Base-by-base conservation (phyloP, 768 basidiomycete genomes). In the Boletus coccyginus region DNA sequence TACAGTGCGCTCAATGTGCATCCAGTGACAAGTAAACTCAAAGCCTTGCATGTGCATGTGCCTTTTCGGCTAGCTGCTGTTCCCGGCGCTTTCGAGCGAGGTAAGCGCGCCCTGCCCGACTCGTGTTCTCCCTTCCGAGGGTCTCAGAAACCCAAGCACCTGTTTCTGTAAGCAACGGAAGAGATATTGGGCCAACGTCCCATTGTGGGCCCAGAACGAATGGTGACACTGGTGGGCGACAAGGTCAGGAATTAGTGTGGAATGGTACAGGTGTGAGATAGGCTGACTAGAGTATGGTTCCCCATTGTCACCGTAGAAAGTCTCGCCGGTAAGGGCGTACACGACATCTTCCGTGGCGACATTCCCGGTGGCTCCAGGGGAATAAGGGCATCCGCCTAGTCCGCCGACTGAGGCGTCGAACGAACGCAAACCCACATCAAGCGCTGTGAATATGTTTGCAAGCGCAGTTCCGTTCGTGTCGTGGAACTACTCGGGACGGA, bases 331-430 rank as follows among this genome's bases (percentile, higher is more conserved):
- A 9, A 98, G 79, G 0, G 90, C 88, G 59, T 97, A 94, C 10
- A 96, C 77, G 1, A 96, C 83, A 62, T 96, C 91, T 63, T 98
- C 95, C 0, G 96, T 98, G 0, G 93, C 87, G 17, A 97, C 91
- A 62, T 97, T 97, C 16, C 96, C 95, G 0, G 93, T 94, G 14
- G 95, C 94, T 7, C 94, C 94, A 3, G 95, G 96, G 2, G 95
- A 94, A 72, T 92, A 98, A 3, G 95, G 95, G 66, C 96, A 98
- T 17, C 95, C 94, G 4, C 96, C 95, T 1, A 98, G 84, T 0
- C 95, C 94, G 17, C 88, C 93, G 17, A 97, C 84, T 1, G 89
- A 86, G 2, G 90, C 78, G 66, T 90, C 95, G 42, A 98, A 81
- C 3, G 92, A 90, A 12, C 86, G 81, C 13, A 98, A 73, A 16